Evolutionary conservation across 2,329 filamentous ascomycete genomes (phyloP).

Genomic region (Cytospora paraplurivora): DNA sequence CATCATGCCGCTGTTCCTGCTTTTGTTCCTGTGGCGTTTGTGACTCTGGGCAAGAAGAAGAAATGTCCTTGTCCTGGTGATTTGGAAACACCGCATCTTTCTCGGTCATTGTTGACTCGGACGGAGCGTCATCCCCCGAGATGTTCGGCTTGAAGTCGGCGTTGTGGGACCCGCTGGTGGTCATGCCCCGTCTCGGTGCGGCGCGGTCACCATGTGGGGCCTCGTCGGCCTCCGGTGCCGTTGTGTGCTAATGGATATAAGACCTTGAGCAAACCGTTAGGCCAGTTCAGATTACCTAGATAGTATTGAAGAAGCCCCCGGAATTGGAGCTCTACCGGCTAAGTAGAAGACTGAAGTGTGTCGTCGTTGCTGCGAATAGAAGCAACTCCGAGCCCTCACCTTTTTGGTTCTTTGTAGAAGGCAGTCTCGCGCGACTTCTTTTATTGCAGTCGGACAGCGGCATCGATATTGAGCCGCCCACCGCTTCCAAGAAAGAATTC

Average conservation of each 20-base stretch:
- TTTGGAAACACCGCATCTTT: neutral
- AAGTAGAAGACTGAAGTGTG: neutral
- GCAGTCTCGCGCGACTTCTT: neutral
- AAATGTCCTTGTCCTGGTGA: neutral
- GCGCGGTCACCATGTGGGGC: neutral
- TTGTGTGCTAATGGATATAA: neutral
- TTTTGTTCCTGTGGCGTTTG: neutral
- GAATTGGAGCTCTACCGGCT: too few relatives aligned
- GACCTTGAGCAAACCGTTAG: neutral
- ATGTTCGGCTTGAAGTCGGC: neutral
- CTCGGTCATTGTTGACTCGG: neutral
- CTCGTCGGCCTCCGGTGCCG: conserved; percentile 12
- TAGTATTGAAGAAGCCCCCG: too few relatives aligned
- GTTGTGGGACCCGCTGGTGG: neutral
- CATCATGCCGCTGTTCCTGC: conserved; percentile 23
- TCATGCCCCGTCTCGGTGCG: conserved; percentile 1
- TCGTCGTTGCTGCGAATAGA: neutral
- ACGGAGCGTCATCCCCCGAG: neutral
- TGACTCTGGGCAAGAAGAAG: neutral
- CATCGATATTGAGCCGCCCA: neutral
- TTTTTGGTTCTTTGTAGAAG: neutral
- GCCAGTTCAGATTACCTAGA: too few relatives aligned
- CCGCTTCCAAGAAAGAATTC: neutral
- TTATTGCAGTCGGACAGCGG: neutral
- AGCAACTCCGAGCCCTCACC: neutral